Base-by-base conservation (phyloP, 192 early-diverging fungal species). In the Piromyces sp. region DNA sequence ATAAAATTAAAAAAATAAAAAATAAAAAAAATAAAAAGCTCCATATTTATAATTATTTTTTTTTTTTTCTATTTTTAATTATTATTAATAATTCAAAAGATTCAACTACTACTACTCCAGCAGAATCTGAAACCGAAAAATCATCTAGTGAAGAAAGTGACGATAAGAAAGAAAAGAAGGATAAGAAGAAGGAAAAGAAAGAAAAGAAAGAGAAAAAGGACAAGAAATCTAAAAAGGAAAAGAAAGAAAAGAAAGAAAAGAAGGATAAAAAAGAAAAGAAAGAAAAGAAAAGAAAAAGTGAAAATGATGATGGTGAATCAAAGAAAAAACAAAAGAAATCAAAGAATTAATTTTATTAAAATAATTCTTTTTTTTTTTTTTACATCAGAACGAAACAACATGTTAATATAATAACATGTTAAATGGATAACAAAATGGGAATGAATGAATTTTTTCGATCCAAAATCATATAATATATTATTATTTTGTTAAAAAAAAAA, bases 231-330 rank as follows among this genome's bases (percentile, higher is more conserved):
- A 30, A 30, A 13, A 83, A 83, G 40, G 36, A 37, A 29, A 30
- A 83, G 82, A 81, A 87, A 31, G 84, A 84, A 22, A 87, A 87
- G 31, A 68, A 83, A 58, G 30, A 83, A 40, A 86, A 33, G 80
- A 80, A 30, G 7, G 81, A 86, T 29, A 79, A 81, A 26, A 30
- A 79, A 36, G 83, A 29, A 36, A 29, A 80, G 28, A 38, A 78
- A 2, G 79, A 81, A 1, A 30, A 29, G 16, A 37, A n/a, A 17
- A 81, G 87, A 81, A 86, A 85, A 28, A 30, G 7, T 26, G 84
- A 86, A 51, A 87, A 17, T 33, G 82, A 82, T 80, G 83, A 29
- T 82, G 29, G 33, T 22, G 81, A 86, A 79, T 80, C 81, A 19
- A 30, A 42, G n/a, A 85, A 84, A 26, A 81, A 84, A 30, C 80